These are phyloP conservation scores for Lanzia echinophila DNA, from an alignment of 2,329 filamentous ascomycete genomes.

Conservation along the genomic window DNA sequence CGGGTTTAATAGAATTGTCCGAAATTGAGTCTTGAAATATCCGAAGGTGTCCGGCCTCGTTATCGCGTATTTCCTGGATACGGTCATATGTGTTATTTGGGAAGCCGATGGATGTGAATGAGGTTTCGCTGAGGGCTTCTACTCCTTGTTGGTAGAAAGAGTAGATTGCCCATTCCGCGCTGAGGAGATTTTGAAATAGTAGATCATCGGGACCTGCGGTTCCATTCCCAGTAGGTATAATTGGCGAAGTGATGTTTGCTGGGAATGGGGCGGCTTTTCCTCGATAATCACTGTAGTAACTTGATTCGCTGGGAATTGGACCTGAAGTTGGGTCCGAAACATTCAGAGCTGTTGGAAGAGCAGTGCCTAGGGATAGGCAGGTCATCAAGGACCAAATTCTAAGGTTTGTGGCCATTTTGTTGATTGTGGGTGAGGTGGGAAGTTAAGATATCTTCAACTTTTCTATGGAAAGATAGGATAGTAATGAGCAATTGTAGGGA, in stretches of 20 bases:
- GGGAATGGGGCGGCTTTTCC: constrained; percentile 33
- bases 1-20: constrained; percentile 36
- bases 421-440: not conserved
- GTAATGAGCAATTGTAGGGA: too few relatives aligned
- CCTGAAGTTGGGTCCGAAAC: not conserved
- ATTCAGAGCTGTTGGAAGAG: not conserved
- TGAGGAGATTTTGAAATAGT: constrained; percentile 39
- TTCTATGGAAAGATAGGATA: too few relatives aligned
- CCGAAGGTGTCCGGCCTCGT: constrained; percentile 39
- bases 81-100: constrained; percentile 36
- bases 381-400: not conserved
- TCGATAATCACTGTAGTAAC: constrained; percentile 31
- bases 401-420: not conserved
- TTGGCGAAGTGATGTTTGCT: constrained; percentile 31
- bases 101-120: constrained; percentile 32
- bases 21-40: constrained; percentile 40
- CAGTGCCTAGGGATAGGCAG: not conserved
- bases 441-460: too few relatives aligned
- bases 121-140: constrained; percentile 33
- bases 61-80: constrained; percentile 37
- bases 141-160: constrained; percentile 39
- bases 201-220: constrained; percentile 35
- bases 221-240: constrained; percentile 27
- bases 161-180: constrained; percentile 40
- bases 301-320: constrained; percentile 29